phyloP scores from a whole-genome alignment of 169 alveolate species.

The Plasmodium malariae region DNA sequence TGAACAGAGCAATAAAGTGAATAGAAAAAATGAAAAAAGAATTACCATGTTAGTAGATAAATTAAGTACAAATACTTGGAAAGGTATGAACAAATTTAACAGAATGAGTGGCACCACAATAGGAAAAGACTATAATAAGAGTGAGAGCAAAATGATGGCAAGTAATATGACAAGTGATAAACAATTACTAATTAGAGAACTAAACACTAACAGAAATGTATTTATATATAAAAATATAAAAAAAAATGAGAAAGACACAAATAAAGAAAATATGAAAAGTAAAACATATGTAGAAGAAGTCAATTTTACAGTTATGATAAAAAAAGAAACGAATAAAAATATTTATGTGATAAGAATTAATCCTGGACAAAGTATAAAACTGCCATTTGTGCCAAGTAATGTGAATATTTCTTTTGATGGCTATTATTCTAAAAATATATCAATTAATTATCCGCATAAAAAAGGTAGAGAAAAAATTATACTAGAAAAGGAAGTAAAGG shows the following conservation, averaged over 20 bases:
- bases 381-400: constrained; percentile 48
- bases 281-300: constrained; percentile 6
- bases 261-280: constrained; percentile 25
- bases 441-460: constrained; percentile 69
- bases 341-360: constrained; percentile 48
- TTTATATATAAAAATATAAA: constrained; percentile 61
- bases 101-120: neutral
- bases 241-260: constrained; percentile 12
- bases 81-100: neutral
- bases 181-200: constrained; percentile 25
- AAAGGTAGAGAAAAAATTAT: constrained; percentile 75
- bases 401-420: constrained; percentile 66
- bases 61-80: neutral
- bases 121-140: neutral
- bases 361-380: constrained; percentile 73
- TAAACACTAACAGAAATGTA: constrained; percentile 29
- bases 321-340: constrained; percentile 32
- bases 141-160: neutral
- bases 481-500: constrained; percentile 17
- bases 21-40: neutral
- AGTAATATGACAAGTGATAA: constrained; percentile 14
- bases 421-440: constrained; percentile 41
- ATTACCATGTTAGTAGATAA: constrained; percentile 2
- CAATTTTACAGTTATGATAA: constrained; percentile 55
- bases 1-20: neutral